Evolutionary conservation across 2,329 filamentous ascomycete genomes (phyloP).

Genomic region (Diaporthe sp.): DNA sequence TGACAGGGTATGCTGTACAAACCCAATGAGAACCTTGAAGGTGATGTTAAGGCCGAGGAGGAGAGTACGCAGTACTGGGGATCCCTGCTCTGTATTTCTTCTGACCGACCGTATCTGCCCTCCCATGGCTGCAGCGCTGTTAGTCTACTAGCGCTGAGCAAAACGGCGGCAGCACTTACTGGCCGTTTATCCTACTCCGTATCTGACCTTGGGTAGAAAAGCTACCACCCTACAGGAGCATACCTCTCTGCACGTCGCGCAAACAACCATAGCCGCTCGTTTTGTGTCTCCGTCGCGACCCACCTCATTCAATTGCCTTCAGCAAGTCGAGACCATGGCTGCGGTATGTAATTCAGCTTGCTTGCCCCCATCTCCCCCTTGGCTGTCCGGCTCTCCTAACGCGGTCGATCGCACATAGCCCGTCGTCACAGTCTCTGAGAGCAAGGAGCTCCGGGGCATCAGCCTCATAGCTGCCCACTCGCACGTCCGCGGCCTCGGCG

Average conservation of each 20-base stretch:
- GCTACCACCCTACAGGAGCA: background rate
- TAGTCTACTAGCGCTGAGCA: slow-evolving; percentile 3
- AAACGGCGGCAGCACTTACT: slow-evolving; percentile 12
- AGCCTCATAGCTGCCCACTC: slow-evolving; percentile 99
- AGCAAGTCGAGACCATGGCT: slow-evolving; percentile 39
- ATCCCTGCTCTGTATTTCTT: background rate
- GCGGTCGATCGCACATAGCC: slow-evolving; percentile 55
- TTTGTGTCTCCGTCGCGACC: slow-evolving; percentile 22
- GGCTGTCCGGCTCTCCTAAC: background rate
- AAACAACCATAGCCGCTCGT: slow-evolving; percentile 31
- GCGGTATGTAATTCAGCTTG: slow-evolving; percentile 38
- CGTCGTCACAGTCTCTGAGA: slow-evolving; percentile 87
- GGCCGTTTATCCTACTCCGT: slow-evolving; percentile 17
- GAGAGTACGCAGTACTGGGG: background rate
- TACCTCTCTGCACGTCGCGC: slow-evolving; percentile 20
- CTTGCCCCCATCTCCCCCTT: slow-evolving; percentile 6
- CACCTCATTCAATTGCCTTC: slow-evolving; percentile 26
- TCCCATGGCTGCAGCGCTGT: background rate
- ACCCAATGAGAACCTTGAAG: background rate
- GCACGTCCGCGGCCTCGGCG: slow-evolving; percentile 94
- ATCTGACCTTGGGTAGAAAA: slow-evolving; percentile 31
- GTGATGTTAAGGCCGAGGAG: background rate
- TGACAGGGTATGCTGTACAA: no score
- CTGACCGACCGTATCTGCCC: background rate
- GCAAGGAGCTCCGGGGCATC: slow-evolving; percentile 94